A percentile compares a stretch with the other conserved stretches of the same genome.
These are phyloP conservation scores for Cytospora schulzeri DNA, from an alignment of 2,329 filamentous ascomycete species.

Conservation along the genomic window DNA sequence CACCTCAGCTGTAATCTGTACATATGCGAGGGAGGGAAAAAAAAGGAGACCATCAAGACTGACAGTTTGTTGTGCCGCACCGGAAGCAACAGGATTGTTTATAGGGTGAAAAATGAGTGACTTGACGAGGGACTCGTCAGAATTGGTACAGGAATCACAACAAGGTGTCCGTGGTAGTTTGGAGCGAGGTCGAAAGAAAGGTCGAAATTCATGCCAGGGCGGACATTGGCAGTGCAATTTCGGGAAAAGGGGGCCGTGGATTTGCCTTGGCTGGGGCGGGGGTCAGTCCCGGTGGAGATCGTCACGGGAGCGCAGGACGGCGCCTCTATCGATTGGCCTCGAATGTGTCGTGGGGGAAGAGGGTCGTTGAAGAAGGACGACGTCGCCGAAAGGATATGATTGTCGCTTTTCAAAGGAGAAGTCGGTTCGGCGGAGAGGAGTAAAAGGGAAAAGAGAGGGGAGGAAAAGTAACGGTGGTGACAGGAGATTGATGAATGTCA, in stretches of 20 bases:
- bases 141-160: slow-evolving; percentile 29
- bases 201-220: slow-evolving; percentile 32
- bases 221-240: slow-evolving; percentile 32
- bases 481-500: slow-evolving; percentile 22
- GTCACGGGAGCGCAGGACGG: slow-evolving; percentile 20
- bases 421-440: slow-evolving; percentile 19
- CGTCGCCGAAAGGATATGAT: slow-evolving; percentile 31
- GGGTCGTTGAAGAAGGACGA: slow-evolving; percentile 28
- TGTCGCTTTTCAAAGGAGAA: slow-evolving; percentile 27
- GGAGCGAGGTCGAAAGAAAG: slow-evolving; percentile 18
- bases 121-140: slow-evolving; percentile 50
- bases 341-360: slow-evolving; percentile 16
- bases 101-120: slow-evolving; percentile 46
- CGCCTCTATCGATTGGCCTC: slow-evolving; percentile 22
- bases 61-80: slow-evolving; percentile 17
- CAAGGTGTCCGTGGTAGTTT: slow-evolving; percentile 27
- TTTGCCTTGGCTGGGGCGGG: slow-evolving; percentile 19
- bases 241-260: slow-evolving; percentile 27
- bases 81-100: slow-evolving; percentile 31
- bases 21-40: not conserved
- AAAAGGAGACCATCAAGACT: slow-evolving; percentile 3
- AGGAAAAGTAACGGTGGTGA: slow-evolving; percentile 26
- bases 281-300: slow-evolving; percentile 25
- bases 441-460: slow-evolving; percentile 29
- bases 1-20: slow-evolving; percentile 13